Conservation (phyloP, 1,284 basidiomycete genomes). For the Cryptococcus wingfieldii region DNA sequence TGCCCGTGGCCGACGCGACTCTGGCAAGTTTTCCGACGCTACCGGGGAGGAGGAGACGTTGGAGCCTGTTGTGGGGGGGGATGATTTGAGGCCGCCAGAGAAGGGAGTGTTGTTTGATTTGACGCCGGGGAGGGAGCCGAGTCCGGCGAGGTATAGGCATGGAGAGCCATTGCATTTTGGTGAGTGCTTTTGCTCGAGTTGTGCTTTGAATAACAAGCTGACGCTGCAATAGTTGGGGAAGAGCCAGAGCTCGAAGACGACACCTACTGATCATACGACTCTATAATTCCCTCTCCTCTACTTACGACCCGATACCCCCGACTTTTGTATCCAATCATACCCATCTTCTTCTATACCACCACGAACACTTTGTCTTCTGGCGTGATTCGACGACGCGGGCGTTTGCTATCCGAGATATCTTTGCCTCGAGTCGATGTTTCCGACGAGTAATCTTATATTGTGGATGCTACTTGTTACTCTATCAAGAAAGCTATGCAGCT, state of each 20-base stretch:
- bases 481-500: too few species aligned
- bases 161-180: constrained; percentile 72
- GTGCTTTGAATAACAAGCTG: neutral
- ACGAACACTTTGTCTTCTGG: too few species aligned
- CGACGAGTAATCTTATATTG: too few species aligned
- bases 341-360: too few species aligned
- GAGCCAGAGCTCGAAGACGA: constrained; percentile 62
- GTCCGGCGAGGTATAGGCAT: constrained; percentile 73
- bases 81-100: constrained; percentile 7
- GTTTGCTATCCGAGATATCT: too few species aligned
- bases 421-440: too few species aligned
- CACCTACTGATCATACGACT: neutral
- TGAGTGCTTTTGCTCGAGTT: constrained; percentile 17
- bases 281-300: too few species aligned
- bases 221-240: constrained; percentile 50
- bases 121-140: constrained; percentile 56
- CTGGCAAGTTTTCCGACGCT: neutral
- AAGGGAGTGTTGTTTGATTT: constrained; percentile 28
- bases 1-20: neutral
- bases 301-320: too few species aligned
- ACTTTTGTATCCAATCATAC: too few species aligned
- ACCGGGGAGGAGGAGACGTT: neutral
- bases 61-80: constrained; percentile 6
- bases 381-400: too few species aligned
- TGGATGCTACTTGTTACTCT: too few species aligned